A percentile compares a stretch with the other conserved stretches of the same genome.
Evolutionary conservation across 176 grass and related monocot species (phyloP).

Genomic region (Rhynchospora breviuscula): DNA sequence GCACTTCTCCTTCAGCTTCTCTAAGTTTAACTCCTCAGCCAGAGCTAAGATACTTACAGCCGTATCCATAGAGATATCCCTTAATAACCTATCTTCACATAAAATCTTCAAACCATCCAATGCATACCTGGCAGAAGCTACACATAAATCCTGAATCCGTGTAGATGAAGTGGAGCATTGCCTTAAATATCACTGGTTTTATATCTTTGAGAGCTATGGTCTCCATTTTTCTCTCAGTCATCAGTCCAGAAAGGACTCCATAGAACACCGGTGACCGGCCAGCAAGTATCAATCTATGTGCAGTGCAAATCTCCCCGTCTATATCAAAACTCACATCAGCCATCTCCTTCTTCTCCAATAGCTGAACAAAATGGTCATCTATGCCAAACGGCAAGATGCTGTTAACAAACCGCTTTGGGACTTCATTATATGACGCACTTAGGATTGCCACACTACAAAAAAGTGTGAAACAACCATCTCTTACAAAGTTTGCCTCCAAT

Average conservation of each 20-base stretch:
- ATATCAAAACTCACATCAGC: conserved; percentile 20
- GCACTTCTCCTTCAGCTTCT: not conserved
- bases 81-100: conserved; percentile 1
- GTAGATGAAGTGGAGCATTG: conserved; percentile 38
- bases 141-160: conserved; percentile 27
- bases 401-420: not conserved
- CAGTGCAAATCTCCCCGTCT: not conserved
- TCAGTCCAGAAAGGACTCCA: conserved; percentile 22
- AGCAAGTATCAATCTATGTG: conserved; percentile 22
- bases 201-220: conserved; percentile 23
- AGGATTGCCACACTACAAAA: not conserved
- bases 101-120: conserved; percentile 35
- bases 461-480: not conserved
- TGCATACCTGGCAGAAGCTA: conserved; percentile 32
- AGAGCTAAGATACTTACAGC: not conserved
- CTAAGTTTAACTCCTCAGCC: not conserved
- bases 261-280: conserved; percentile 33
- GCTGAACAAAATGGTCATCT: not conserved
- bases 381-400: not conserved
- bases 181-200: not conserved
- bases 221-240: conserved; percentile 1
- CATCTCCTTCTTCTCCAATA: not conserved
- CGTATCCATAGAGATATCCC: not conserved
- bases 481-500: not conserved
- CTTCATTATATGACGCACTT: not conserved